These are phyloP conservation scores for Abortiporus biennis DNA, from an alignment of 1,284 basidiomycete genomes.

Conservation along the genomic window DNA sequence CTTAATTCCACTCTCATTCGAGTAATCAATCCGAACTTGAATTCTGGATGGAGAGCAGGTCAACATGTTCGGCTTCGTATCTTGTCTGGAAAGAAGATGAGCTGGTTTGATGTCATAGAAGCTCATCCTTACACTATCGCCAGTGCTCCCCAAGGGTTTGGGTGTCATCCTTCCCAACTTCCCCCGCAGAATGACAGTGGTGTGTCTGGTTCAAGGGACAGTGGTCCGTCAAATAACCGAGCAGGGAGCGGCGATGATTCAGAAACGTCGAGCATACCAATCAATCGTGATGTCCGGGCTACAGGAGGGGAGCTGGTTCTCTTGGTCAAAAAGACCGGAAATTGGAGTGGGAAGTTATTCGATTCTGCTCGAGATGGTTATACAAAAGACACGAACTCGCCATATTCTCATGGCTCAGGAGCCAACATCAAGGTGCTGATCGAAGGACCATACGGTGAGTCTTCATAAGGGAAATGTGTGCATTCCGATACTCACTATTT, in stretches of 20 bases:
- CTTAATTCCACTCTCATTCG: conserved; percentile 44
- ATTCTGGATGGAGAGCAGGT: conserved; percentile 75
- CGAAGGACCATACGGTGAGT: conserved; percentile 69
- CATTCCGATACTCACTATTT: not conserved
- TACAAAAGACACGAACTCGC: conserved; percentile 10
- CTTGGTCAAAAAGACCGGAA: conserved; percentile 56
- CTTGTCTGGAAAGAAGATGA: conserved; percentile 44
- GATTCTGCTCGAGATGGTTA: conserved; percentile 41
- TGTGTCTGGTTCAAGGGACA: too few species aligned
- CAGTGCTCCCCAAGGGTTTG: conserved; percentile 28
- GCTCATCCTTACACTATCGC: conserved; percentile 79
- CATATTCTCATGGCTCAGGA: conserved; percentile 27
- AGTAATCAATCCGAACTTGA: conserved; percentile 51
- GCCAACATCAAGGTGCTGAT: conserved; percentile 48
- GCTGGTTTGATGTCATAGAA: conserved; percentile 52
- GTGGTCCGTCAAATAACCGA: too few species aligned
- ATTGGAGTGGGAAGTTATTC: conserved; percentile 60
- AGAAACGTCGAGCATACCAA: not conserved
- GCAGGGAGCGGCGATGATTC: too few species aligned
- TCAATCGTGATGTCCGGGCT: conserved; percentile 3
- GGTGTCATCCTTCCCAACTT: too few species aligned
- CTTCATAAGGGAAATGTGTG: conserved; percentile 5
- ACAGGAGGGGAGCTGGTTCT: conserved; percentile 47
- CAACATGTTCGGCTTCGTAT: conserved; percentile 77
- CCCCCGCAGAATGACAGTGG: too few species aligned